Evolutionary conservation across 1,284 basidiomycete species (phyloP), one percentile per base, ranked within the genome.

Genomic region (Tilletia caries): DNA sequence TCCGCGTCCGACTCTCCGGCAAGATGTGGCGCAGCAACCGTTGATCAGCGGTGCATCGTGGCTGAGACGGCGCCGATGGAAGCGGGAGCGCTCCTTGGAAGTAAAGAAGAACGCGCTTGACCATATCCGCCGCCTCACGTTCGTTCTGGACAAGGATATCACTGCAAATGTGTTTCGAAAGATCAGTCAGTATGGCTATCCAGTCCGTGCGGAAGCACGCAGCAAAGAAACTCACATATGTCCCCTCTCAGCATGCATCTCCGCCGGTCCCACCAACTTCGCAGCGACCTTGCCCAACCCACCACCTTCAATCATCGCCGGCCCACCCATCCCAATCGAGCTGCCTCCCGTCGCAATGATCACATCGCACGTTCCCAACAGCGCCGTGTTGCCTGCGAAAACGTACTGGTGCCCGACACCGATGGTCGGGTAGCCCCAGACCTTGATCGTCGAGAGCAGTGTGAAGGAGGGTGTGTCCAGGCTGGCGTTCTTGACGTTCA

Each of bases 231-330:
- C 60, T 64, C 60, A 64, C 60, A 54, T 34, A n/a, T 68, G 72
- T 20, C 76, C 76, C 1, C 71, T 76, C 18, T 20, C 69, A 2
- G 67, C 64, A 46, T 78, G 76, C 15, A 76, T 41, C 3, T 20
- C 15, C 6, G 65, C 64, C 2, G 73, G 73, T 0, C 76, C 76
- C n/a, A 78, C 73, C 12, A 73, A 64, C 64, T 76, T 71, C 25
- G 73, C 68, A 46, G 70, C 64, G 25, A 76, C 67, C 10, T 70
- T 52, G 1, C 76, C 76, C 52, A 77, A 65, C 8, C 76, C 76
- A 23, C 76, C 76, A 0, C 72, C 76, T 67, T 77, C 76, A 52
- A 77, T 75, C 76, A 77, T 77, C 18, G 76, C 76, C 25, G 64
- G 73, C 1, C 74, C 76, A 3, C 74, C 76, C 76, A 77, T 77